These are phyloP conservation scores for Mycosphaerella arachidis DNA, from an alignment of 2,329 filamentous ascomycete species.

Conservation along the genomic window DNA sequence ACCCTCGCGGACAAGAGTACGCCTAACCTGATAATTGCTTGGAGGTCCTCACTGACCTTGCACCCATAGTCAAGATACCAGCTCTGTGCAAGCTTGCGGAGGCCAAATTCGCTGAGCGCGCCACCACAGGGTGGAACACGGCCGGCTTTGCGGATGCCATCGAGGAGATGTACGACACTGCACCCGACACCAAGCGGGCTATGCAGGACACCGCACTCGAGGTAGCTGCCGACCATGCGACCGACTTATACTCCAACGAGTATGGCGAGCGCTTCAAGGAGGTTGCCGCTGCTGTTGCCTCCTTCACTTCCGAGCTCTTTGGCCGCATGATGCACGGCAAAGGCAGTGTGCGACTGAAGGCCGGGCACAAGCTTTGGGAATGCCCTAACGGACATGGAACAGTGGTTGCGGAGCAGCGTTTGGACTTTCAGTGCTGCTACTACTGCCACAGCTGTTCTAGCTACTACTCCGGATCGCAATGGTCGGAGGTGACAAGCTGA, in stretches of 20 bases:
- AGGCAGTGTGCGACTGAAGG: no score
- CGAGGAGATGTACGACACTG: slow-evolving; percentile 4
- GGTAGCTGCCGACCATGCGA: background rate
- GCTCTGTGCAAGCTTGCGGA: background rate
- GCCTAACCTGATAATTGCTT: background rate
- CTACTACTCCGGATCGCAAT: no score
- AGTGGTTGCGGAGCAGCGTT: no score
- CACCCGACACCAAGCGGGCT: background rate
- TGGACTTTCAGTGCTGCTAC: no score
- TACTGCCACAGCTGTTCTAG: no score
- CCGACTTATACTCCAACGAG: background rate
- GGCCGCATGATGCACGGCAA: background rate
- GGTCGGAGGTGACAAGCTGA: no score
- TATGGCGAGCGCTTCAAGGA: background rate
- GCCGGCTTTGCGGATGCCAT: background rate
- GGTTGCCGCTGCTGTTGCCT: background rate
- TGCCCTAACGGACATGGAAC: no score
- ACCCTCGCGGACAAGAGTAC: slow-evolving; percentile 4
- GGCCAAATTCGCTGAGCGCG: no score
- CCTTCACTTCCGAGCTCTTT: background rate
- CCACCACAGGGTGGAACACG: background rate
- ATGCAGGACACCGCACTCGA: background rate
- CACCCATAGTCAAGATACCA: slow-evolving; percentile 4
- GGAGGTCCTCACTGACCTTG: background rate
- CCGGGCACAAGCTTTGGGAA: no score